These are phyloP conservation scores for Paecilomyces sp. DNA, from an alignment of 2,329 filamentous ascomycete genomes.

Conservation along the genomic window DNA sequence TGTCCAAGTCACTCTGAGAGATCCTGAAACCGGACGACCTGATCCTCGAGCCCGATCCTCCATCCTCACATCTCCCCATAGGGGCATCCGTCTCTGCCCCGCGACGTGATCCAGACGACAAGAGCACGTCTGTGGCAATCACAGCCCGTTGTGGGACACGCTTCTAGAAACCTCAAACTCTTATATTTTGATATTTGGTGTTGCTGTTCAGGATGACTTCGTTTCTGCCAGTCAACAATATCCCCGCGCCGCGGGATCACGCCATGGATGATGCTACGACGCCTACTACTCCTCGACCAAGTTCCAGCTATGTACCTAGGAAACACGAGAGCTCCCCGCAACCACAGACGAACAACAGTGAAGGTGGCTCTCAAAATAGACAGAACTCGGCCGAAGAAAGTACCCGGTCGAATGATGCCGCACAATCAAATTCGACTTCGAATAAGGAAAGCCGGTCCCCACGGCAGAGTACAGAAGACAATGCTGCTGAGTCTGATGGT, in stretches of 20 bases:
- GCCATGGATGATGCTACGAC: slow-evolving; percentile 47
- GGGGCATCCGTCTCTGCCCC: not conserved
- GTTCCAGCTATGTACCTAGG: slow-evolving; percentile 31
- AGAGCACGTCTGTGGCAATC: not conserved
- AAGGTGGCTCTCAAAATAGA: slow-evolving; percentile 38
- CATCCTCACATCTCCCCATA: not conserved
- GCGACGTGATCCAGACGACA: not conserved
- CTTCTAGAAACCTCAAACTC: not conserved
- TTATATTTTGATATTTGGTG: slow-evolving; percentile 7
- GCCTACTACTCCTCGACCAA: slow-evolving; percentile 49
- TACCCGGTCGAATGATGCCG: slow-evolving; percentile 34
- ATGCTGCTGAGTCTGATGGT: slow-evolving; percentile 67
- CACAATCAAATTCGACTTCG: slow-evolving; percentile 39
- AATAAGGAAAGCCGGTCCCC: slow-evolving; percentile 54
- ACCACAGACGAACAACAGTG: slow-evolving; percentile 7
- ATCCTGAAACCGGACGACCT: not conserved
- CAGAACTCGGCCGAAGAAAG: slow-evolving; percentile 38
- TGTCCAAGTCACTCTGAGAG: not conserved
- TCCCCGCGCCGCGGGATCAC: slow-evolving; percentile 38
- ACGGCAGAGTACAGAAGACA: slow-evolving; percentile 45
- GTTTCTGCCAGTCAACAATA: slow-evolving; percentile 56
- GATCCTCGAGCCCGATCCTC: not conserved
- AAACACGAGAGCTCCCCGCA: slow-evolving; percentile 17
- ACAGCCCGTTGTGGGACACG: not conserved
- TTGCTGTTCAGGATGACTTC: slow-evolving; percentile 44